Percentiles rank a stretch among this genome's conserved stretches.
phyloP scores from a whole-genome alignment of 495 filamentous ascomycete genomes.

The Xylaria palmicola region DNA sequence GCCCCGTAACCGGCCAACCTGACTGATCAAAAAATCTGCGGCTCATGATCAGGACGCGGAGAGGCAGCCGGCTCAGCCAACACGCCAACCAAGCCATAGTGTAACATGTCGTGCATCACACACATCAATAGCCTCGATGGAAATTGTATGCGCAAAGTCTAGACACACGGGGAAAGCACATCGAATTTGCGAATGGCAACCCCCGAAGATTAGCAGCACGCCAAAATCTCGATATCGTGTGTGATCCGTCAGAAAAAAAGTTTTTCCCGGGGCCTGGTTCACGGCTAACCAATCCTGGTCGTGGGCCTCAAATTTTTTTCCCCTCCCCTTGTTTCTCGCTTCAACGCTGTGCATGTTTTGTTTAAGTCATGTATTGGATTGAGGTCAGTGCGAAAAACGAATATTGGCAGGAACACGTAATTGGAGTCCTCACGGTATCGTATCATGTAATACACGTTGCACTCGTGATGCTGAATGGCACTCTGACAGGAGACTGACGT shows the following conservation, averaged over 20 bases:
- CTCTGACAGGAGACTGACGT: too few species aligned
- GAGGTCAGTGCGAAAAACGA: too few species aligned
- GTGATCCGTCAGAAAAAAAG: slow-evolving; percentile 5
- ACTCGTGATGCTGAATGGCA: too few species aligned
- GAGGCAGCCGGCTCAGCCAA: neutral
- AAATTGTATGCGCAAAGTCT: neutral
- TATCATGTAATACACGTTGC: too few species aligned
- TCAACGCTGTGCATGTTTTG: too few species aligned
- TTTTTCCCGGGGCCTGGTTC: neutral
- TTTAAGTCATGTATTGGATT: too few species aligned
- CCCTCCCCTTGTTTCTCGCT: too few species aligned
- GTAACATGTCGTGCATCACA: neutral
- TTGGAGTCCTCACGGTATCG: too few species aligned
- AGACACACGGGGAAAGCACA: neutral
- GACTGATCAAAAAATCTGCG: neutral
- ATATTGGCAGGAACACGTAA: too few species aligned
- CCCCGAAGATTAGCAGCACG: neutral
- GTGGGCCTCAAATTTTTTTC: slow-evolving; percentile 5
- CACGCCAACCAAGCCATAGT: neutral
- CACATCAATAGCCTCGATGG: neutral
- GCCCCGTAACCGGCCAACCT: neutral
- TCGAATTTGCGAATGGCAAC: neutral
- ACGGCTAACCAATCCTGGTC: neutral
- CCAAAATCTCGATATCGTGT: neutral
- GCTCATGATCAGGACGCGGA: neutral